Percentiles rank a stretch among this genome's conserved stretches.
Evolutionary conservation across 164 flowering plant species (phyloP).

Genomic region (Magnolia changhungtana): DNA sequence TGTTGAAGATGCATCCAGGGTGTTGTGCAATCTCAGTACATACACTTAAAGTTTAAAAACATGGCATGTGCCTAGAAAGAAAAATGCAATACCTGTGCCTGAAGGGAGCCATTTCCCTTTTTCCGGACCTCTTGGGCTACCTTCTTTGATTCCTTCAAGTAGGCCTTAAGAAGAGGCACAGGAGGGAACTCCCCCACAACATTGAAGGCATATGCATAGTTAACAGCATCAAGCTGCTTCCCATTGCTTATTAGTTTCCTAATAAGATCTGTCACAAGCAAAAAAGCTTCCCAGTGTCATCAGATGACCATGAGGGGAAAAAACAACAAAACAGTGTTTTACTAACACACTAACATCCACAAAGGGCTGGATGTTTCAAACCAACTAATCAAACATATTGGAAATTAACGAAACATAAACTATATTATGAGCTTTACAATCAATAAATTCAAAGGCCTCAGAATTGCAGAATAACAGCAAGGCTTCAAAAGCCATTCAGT

Average conservation of each 20-base stretch:
- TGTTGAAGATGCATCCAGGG: slow-evolving; percentile 17
- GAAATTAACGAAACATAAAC: too few species aligned
- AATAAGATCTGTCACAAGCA: slow-evolving; percentile 46
- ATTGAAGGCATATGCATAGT: slow-evolving; percentile 49
- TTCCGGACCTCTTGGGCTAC: slow-evolving; percentile 28
- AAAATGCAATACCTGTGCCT: slow-evolving; percentile 33
- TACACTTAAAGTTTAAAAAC: background rate
- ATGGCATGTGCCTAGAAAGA: background rate
- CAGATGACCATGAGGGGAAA: background rate
- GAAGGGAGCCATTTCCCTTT: slow-evolving; percentile 33
- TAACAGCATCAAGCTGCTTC: slow-evolving; percentile 54
- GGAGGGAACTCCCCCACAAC: slow-evolving; percentile 64
- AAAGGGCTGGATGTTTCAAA: too few species aligned
- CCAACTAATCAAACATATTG: background rate
- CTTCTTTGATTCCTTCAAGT: slow-evolving; percentile 40
- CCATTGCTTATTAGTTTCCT: slow-evolving; percentile 43
- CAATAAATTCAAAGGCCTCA: slow-evolving; percentile 7
- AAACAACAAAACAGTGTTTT: too few species aligned
- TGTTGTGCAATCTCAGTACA: background rate
- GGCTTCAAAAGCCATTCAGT: slow-evolving; percentile 18
- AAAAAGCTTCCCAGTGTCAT: background rate
- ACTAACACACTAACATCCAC: too few species aligned
- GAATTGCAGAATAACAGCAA: slow-evolving; percentile 18
- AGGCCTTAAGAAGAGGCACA: slow-evolving; percentile 46
- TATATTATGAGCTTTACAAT: too few species aligned